Conservation (phyloP, 2,329 filamentous ascomycete genomes). For the Stylonectria norvegica region DNA sequence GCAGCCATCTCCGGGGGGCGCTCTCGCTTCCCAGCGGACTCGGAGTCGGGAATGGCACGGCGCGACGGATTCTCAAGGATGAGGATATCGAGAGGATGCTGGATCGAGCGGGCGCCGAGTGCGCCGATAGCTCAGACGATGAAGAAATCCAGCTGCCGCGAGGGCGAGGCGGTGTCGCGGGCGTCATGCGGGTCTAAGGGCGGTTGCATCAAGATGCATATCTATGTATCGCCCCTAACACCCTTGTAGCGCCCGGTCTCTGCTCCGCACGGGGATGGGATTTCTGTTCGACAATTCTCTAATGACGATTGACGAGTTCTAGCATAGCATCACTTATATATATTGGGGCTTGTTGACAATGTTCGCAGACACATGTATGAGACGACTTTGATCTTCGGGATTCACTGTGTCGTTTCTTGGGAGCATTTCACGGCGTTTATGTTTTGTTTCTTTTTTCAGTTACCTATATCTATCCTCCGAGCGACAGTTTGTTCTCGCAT, state of each 20-base stretch:
- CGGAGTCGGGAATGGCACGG: constrained; percentile 37
- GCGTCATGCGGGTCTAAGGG: constrained; percentile 28
- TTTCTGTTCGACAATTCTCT: too few relatives aligned
- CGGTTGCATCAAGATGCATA: background rate
- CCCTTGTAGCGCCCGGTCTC: too few relatives aligned
- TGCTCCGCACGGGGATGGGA: too few relatives aligned
- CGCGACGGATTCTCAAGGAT: constrained; percentile 42
- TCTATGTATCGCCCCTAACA: too few relatives aligned
- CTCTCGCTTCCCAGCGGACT: constrained; percentile 51
- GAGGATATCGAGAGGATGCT: constrained; percentile 59
- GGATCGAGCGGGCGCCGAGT: constrained; percentile 48
- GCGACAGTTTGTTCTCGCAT: constrained; percentile 11
- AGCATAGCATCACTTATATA: too few relatives aligned
- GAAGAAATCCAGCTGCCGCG: constrained; percentile 52
- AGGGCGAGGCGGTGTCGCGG: constrained; percentile 27
- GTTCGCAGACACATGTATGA: too few relatives aligned
- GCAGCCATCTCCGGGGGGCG: constrained; percentile 35
- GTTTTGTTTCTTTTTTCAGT: too few relatives aligned
- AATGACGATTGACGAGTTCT: too few relatives aligned
- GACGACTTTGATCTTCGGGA: constrained; percentile 4
- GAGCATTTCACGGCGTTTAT: constrained; percentile 12
- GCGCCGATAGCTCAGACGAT: constrained; percentile 54
- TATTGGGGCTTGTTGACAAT: too few relatives aligned
- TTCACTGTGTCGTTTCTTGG: background rate
- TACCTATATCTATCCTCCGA: constrained; percentile 9